phyloP scores from a whole-genome alignment of 208 protist genomes.

The Trypanosoma platydactyli region DNA sequence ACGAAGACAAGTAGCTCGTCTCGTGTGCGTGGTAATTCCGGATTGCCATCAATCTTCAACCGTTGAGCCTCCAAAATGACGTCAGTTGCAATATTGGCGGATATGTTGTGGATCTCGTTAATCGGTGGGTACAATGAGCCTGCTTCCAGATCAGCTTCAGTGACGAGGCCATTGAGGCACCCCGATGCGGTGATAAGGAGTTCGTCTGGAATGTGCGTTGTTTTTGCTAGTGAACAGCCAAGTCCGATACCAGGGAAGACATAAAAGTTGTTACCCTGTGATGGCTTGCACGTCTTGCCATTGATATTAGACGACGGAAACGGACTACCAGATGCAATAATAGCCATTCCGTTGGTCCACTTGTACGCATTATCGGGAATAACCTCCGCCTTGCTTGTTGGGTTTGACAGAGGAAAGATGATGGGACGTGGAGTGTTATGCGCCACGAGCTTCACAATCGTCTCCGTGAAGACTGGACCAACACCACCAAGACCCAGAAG shows the following conservation, averaged over 20 bases:
- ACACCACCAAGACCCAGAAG: slow-evolving; percentile 94
- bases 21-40: slow-evolving; percentile 34
- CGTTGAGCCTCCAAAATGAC: slow-evolving; percentile 46
- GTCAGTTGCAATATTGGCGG: slow-evolving; percentile 43
- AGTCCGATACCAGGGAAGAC: slow-evolving; percentile 96
- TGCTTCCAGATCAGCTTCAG: slow-evolving; percentile 16
- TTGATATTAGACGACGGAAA: slow-evolving; percentile 89
- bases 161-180: slow-evolving; percentile 58
- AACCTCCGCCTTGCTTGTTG: slow-evolving; percentile 86
- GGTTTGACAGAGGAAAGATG: slow-evolving; percentile 96
- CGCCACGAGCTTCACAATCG: slow-evolving; percentile 83
- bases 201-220: slow-evolving; percentile 83
- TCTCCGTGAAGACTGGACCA: slow-evolving; percentile 93
- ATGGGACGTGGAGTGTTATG: slow-evolving; percentile 88
- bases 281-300: slow-evolving; percentile 75
- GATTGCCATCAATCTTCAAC: slow-evolving; percentile 52
- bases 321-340: slow-evolving; percentile 96
- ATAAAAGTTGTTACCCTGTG: slow-evolving; percentile 98
- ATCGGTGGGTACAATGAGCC: slow-evolving; percentile 61
- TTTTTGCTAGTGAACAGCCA: slow-evolving; percentile 69
- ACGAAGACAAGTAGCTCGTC: slow-evolving; percentile 40
- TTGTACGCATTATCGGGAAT: slow-evolving; percentile 93
- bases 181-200: slow-evolving; percentile 83
- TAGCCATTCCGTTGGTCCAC: slow-evolving; percentile 91
- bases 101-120: slow-evolving; percentile 41